A percentile compares a stretch with the other conserved stretches of the same genome.
Conservation (phyloP, 768 basidiomycete species). For the Hirschioporus abietinus region DNA sequence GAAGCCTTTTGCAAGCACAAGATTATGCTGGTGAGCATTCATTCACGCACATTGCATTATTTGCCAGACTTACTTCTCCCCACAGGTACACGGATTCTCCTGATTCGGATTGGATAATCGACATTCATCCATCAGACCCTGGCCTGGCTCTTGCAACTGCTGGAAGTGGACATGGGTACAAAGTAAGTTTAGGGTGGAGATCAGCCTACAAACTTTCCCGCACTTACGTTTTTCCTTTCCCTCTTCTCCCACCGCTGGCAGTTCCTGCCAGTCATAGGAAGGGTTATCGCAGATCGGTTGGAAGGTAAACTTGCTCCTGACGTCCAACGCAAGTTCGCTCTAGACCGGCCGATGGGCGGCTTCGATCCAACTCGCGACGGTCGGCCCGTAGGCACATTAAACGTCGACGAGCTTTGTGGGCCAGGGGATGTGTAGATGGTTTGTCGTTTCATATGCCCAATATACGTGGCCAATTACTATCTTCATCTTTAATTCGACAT, state of each 20-base stretch:
- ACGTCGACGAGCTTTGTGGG: constrained; percentile 44
- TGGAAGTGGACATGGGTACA: constrained; percentile 86
- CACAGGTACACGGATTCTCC: constrained; percentile 85
- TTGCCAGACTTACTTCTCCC: background rate
- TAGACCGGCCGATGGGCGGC: constrained; percentile 37
- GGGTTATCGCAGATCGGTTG: constrained; percentile 67
- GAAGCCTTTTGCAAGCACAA: constrained; percentile 64
- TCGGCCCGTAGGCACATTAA: constrained; percentile 35
- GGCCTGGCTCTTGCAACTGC: constrained; percentile 78
- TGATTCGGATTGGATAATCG: constrained; percentile 88
- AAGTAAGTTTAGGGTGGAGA: constrained; percentile 37
- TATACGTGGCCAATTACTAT: background rate
- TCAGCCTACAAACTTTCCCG: constrained; percentile 4
- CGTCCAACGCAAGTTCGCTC: constrained; percentile 55
- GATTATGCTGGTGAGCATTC: constrained; percentile 78
- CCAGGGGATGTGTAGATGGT: constrained; percentile 33
- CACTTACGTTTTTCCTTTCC: constrained; percentile 4
- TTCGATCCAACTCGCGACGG: constrained; percentile 7
- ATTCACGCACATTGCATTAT: constrained; percentile 3
- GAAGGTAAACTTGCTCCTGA: constrained; percentile 53
- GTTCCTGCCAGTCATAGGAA: constrained; percentile 85
- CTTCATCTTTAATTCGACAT: background rate
- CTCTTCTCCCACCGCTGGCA: constrained; percentile 26
- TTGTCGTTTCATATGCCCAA: background rate
- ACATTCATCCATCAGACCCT: constrained; percentile 53